These are phyloP conservation scores for Rhodotorula sp. DNA, from an alignment of 1,284 basidiomycete species.

Conservation along the genomic window DNA sequence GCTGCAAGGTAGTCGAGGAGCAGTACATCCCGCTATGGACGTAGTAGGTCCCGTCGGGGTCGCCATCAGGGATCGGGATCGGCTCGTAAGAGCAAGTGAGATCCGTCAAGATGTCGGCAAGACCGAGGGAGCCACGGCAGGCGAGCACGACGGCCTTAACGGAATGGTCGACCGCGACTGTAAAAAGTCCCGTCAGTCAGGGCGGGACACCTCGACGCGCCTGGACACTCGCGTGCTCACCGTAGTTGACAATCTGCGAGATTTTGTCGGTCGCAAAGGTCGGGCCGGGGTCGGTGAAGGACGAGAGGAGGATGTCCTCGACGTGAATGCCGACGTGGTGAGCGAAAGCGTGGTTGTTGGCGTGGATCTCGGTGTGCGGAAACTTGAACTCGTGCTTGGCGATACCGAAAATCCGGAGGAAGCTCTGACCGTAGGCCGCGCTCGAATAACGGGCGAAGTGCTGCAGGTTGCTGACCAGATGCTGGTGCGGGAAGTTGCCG, in stretches of 20 bases:
- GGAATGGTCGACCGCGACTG: slow-evolving; percentile 54
- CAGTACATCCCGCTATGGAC: slow-evolving; percentile 57
- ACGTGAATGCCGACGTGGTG: slow-evolving; percentile 56
- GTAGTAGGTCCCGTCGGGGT: slow-evolving; percentile 50
- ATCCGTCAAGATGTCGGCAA: slow-evolving; percentile 57
- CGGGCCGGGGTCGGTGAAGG: slow-evolving; percentile 50
- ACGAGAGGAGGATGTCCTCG: slow-evolving; percentile 55
- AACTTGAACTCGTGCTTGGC: slow-evolving; percentile 52
- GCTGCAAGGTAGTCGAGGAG: slow-evolving; percentile 52
- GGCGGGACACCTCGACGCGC: neutral
- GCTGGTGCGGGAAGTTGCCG: slow-evolving; percentile 51
- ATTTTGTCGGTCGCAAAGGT: slow-evolving; percentile 48
- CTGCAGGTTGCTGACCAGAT: slow-evolving; percentile 54
- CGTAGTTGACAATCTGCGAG: slow-evolving; percentile 49
- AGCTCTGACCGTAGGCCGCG: slow-evolving; percentile 54
- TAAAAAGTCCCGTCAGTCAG: slow-evolving; percentile 47
- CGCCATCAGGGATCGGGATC: slow-evolving; percentile 51
- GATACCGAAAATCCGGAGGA: slow-evolving; percentile 55
- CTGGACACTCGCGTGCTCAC: neutral
- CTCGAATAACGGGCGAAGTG: slow-evolving; percentile 55
- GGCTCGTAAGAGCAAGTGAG: slow-evolving; percentile 55
- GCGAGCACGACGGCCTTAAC: slow-evolving; percentile 51
- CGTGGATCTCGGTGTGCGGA: slow-evolving; percentile 51
- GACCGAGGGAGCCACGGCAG: slow-evolving; percentile 55
- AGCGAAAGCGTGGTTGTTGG: slow-evolving; percentile 47